Evolutionary conservation across 2,329 filamentous ascomycete species (phyloP).

Genomic region (Graphilbum fragrans): DNA sequence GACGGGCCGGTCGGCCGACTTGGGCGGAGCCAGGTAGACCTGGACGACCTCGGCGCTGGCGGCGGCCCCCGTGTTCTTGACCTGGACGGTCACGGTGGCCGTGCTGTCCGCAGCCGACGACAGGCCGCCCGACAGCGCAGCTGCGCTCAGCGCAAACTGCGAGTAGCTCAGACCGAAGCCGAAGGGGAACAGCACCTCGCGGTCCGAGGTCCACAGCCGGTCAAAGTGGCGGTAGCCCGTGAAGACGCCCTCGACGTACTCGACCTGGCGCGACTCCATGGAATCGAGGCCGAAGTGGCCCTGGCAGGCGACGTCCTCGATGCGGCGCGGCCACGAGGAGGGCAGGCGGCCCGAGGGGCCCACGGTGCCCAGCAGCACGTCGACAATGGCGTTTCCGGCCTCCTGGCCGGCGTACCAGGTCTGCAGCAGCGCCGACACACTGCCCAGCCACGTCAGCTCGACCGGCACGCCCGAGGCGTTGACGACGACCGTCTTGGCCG

Average conservation of each 20-base stretch:
- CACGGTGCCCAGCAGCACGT: constrained; percentile 46
- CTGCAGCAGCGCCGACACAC: constrained; percentile 39
- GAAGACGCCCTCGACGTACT: constrained; percentile 74
- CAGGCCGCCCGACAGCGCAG: neutral
- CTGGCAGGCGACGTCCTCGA: constrained; percentile 64
- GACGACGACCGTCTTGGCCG: constrained; percentile 43
- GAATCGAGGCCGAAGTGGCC: constrained; percentile 69
- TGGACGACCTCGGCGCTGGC: constrained; percentile 44
- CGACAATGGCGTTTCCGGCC: constrained; percentile 51
- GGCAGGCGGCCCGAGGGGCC: constrained; percentile 60
- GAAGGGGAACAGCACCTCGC: constrained; percentile 60
- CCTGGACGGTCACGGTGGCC: constrained; percentile 30
- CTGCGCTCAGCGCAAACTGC: constrained; percentile 35
- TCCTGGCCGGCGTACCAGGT: constrained; percentile 57
- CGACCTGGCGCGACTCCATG: constrained; percentile 54
- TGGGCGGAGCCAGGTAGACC: constrained; percentile 34
- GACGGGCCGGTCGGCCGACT: constrained; percentile 26
- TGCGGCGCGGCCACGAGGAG: constrained; percentile 54
- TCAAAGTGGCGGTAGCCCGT: constrained; percentile 76
- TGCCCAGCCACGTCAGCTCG: constrained; percentile 35
- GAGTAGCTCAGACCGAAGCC: constrained; percentile 74
- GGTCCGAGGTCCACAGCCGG: constrained; percentile 35
- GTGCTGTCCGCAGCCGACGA: neutral
- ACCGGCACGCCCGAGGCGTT: constrained; percentile 42
- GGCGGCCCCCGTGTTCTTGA: constrained; percentile 49